A percentile compares a stretch with the other conserved stretches of the same genome.
Conservation (phyloP, 108 stramenopile genomes). For the Cyclostephanos tholiformis region DNA sequence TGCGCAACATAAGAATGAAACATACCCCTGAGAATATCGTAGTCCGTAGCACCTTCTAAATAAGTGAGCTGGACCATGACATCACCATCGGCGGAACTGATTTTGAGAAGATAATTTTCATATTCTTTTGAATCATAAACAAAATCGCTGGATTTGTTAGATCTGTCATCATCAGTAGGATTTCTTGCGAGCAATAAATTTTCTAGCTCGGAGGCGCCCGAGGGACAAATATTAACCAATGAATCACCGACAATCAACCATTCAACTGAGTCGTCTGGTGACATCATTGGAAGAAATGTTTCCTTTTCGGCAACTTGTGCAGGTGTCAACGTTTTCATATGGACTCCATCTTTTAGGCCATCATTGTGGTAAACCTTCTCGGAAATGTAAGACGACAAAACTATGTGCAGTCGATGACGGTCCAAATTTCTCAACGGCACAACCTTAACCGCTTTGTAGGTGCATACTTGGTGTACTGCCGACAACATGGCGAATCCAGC, state of each 20-base stretch:
- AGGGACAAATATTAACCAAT: slow-evolving; percentile 51
- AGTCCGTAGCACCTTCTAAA: slow-evolving; percentile 55
- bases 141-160: not conserved
- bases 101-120: slow-evolving; percentile 47
- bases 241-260: slow-evolving; percentile 70
- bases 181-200: slow-evolving; percentile 19
- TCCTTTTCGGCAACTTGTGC: slow-evolving; percentile 62
- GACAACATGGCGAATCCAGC: slow-evolving; percentile 61
- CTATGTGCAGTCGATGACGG: slow-evolving; percentile 71
- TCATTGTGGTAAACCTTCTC: slow-evolving; percentile 4
- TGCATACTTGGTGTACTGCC: slow-evolving; percentile 74
- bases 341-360: not conserved
- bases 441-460: slow-evolving; percentile 72
- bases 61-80: slow-evolving; percentile 30
- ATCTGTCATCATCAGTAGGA: slow-evolving; percentile 2
- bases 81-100: slow-evolving; percentile 14
- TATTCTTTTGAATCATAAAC: not conserved
- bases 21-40: slow-evolving; percentile 70
- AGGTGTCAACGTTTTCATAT: slow-evolving; percentile 42
- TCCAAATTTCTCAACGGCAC: slow-evolving; percentile 82
- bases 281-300: slow-evolving; percentile 62
- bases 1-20: slow-evolving; percentile 61
- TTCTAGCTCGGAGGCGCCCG: slow-evolving; percentile 46
- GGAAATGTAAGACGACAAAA: slow-evolving; percentile 56
- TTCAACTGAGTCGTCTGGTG: slow-evolving; percentile 33